Base-by-base conservation (phyloP, 176 grass and related monocot genomes). In the Zizania latifolia region DNA sequence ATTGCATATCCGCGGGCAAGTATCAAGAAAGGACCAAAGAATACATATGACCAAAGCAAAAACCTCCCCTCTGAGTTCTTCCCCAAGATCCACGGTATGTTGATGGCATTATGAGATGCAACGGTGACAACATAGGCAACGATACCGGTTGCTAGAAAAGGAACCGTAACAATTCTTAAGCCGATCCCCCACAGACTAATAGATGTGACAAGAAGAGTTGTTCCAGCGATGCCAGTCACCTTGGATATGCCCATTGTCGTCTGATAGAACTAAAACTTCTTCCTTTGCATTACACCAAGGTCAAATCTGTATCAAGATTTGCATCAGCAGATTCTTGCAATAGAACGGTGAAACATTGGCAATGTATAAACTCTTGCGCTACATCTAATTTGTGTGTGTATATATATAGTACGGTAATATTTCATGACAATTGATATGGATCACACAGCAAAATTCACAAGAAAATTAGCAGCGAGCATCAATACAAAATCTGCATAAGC, bases 61-160 rank as follows among this genome's bases (percentile, higher is more conserved):
- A 94, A 94, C 1, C 65, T 79, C 33, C 95, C 89, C 14, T 65
- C 34, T 9, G 89, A 72, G 29, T 41, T 94, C 87, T 99, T 99
- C 30, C 95, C 89, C 72, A 99, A 61, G 74, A 99, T 80, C 83
- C 90, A 82, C 3, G 95, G 91, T 67, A 88, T 6, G 60, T 99
- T 90, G 73, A 99, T 77, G 62, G 79, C 68, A 72, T 81, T 89
- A 57, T 90, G 89, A 61, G 95, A 99, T 37, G 84, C 86, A 36
- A 90, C 70, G 8, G 95, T 80, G 46, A 99, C 65, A 51, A 77
- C 30, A 46, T 41, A 94, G 39, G 84, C 72, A 87, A 89, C 38
- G 46, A 78, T 74, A 64, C 81, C 70, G 40, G 88, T 75, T 62
- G 71, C 58, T 37, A 89, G 75, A 71, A 88, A 62, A 32, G 91